Base-by-base conservation (phyloP, 2,329 filamentous ascomycete genomes). In the Venturia effusa region DNA sequence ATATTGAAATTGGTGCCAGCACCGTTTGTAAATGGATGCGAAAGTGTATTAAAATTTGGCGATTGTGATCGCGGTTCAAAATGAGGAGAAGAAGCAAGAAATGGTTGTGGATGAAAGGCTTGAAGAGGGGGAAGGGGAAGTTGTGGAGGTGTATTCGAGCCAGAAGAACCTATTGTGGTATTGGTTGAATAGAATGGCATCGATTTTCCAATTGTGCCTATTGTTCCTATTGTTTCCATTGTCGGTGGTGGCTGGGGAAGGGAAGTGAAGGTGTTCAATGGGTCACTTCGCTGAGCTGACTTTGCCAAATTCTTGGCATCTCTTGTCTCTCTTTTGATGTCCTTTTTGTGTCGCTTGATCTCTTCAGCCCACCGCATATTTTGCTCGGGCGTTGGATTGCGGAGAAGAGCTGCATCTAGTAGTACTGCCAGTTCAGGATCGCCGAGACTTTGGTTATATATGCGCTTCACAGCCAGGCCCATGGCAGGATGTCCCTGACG, bases 321-420 rank as follows among this genome's bases (percentile, higher is more conserved):
- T 17, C 24, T 69, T 68, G 69, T 72, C 69, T 61, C 65, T 64
- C 63, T 70, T 69, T 72, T 76, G 61, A 77, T 69, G 57, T 71
- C 70, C 68, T 75, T 77, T 69, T 78, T 79, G 40, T 75, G 75
- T n/a, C 67, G 68, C 55, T 74, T 76, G 65, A 81, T 76, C 62
- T 74, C 75, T n/a, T 65, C 66, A 65, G 77, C 75, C 66, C 81
- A 81, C 34, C 69, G 68, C 24, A 51, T 41, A 37, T 71, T 75
- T 66, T 81, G 76, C 62, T 74, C 70, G 34, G 69, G 63, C 2
- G 75, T 77, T 41, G 74, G 70, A 27, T 70, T 74, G 64, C 77
- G 74, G 13, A 73, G 71, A 40, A 81, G 72, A 39, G 81, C 74
- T 8, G 74, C 73, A 43, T 78, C 72, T 7, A 82, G 72, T 4